phyloP scores from a whole-genome alignment of 164 flowering plant species.

The Vitis riparia region DNA sequence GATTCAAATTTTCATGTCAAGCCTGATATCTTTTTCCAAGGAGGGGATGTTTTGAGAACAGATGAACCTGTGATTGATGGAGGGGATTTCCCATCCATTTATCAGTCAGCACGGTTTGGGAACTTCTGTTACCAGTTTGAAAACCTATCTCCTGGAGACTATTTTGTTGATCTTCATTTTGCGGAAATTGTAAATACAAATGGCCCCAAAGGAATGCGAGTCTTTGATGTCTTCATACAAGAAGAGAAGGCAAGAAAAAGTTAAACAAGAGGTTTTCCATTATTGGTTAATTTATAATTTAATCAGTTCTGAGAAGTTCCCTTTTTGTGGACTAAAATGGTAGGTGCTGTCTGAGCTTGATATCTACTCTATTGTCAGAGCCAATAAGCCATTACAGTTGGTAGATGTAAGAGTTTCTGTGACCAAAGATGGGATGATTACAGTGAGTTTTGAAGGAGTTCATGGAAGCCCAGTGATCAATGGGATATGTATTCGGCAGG shows the following conservation, averaged over 20 bases:
- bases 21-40: slow-evolving; percentile 49
- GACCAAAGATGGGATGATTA: slow-evolving; percentile 44
- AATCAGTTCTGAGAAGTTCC: not conserved
- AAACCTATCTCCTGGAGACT: slow-evolving; percentile 61
- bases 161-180: slow-evolving; percentile 79
- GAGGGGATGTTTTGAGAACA: slow-evolving; percentile 68
- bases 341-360: slow-evolving; percentile 71
- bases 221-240: slow-evolving; percentile 71
- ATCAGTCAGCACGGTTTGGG: slow-evolving; percentile 73
- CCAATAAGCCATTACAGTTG: slow-evolving; percentile 73
- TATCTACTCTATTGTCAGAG: slow-evolving; percentile 70
- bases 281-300: not conserved
- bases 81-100: slow-evolving; percentile 56
- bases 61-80: slow-evolving; percentile 49
- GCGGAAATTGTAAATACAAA: slow-evolving; percentile 64
- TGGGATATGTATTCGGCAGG: slow-evolving; percentile 72
- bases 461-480: slow-evolving; percentile 69
- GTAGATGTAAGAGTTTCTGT: slow-evolving; percentile 54
- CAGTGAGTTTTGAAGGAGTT: slow-evolving; percentile 62
- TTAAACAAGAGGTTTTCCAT: not conserved
- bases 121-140: slow-evolving; percentile 55
- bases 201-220: slow-evolving; percentile 89
- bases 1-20: slow-evolving; percentile 24
- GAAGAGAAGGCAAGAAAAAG: slow-evolving; percentile 66
- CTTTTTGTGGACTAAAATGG: slow-evolving; percentile 11